phyloP scores from a whole-genome alignment of 73 alveolate species.

The Symbiodinium pilosum region DNA sequence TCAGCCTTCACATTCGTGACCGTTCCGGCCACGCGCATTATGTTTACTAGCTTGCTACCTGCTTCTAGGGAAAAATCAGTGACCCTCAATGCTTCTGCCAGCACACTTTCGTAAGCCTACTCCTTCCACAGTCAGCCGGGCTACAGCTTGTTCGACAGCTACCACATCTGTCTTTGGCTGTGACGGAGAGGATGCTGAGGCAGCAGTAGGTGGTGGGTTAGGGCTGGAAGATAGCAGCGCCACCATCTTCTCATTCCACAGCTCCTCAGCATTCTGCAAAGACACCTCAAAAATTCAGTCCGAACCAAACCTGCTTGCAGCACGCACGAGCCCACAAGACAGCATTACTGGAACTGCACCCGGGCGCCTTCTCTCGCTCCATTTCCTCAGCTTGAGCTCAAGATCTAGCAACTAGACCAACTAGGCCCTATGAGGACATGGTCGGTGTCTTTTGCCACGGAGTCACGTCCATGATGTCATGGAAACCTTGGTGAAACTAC shows the following conservation, averaged over 20 bases:
- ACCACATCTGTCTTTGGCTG: background rate
- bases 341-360: background rate
- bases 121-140: background rate
- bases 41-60: too few relatives aligned
- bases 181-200: conserved; percentile 2
- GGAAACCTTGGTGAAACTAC: background rate
- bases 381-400: background rate
- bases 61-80: too few relatives aligned
- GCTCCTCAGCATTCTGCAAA: too few relatives aligned
- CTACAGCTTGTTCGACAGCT: background rate
- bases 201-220: background rate
- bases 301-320: too few relatives aligned
- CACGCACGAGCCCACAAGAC: too few relatives aligned
- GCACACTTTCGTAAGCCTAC: too few relatives aligned
- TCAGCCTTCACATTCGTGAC: too few relatives aligned
- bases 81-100: too few relatives aligned
- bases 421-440: too few relatives aligned
- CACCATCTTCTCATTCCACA: conserved; percentile 91
- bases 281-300: too few relatives aligned
- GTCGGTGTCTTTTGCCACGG: background rate
- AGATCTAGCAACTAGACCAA: too few relatives aligned
- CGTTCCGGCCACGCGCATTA: too few relatives aligned
- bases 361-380: background rate
- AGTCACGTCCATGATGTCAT: background rate
- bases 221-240: conserved; percentile 60